A percentile compares a stretch with the other conserved stretches of the same genome.
Evolutionary conservation across 2,329 filamentous ascomycete species (phyloP).

Genomic region (Ophiostoma fasciatum): DNA sequence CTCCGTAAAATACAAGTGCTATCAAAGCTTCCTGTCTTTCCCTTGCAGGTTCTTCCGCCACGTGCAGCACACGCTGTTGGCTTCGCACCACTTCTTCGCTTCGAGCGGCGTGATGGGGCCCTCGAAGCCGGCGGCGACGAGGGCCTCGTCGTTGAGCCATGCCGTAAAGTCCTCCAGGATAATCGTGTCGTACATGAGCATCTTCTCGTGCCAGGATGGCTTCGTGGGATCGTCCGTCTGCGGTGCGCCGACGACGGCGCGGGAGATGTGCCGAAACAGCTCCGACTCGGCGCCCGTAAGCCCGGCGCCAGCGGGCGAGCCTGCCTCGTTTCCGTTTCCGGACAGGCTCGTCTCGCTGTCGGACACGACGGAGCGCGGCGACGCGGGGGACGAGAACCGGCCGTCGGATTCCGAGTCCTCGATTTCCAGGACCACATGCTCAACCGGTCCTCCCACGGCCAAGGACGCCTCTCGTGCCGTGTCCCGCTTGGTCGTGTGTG

Average conservation of each 20-base stretch:
- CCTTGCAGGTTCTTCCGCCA: conserved; percentile 45
- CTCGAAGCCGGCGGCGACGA: conserved; percentile 49
- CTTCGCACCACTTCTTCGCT: conserved; percentile 83
- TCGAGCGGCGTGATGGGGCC: conserved; percentile 46
- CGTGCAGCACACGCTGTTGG: conserved; percentile 70
- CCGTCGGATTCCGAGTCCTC: conserved; percentile 12
- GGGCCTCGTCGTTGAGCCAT: conserved; percentile 65
- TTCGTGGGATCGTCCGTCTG: conserved; percentile 31
- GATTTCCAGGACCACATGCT: conserved; percentile 8
- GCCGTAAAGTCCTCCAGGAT: conserved; percentile 69
- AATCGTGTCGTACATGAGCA: conserved; percentile 84
- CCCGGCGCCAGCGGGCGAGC: conserved; percentile 1
- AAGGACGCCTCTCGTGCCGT: too few relatives aligned
- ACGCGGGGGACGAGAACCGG: conserved; percentile 25
- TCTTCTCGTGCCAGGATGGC: conserved; percentile 80
- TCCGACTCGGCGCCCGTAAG: conserved; percentile 26
- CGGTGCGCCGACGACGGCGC: conserved; percentile 36
- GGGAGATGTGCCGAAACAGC: conserved; percentile 38
- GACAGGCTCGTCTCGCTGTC: conserved; percentile 17
- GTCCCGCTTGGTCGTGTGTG: too few relatives aligned
- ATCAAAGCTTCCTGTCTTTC: conserved; percentile 35
- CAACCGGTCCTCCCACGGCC: too few relatives aligned
- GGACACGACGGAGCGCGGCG: background rate
- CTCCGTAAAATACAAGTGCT: too few relatives aligned
- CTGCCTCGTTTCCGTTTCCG: conserved; percentile 27